Conservation (phyloP, 148 eudicot species). For the Heliamphora exappendiculata region DNA sequence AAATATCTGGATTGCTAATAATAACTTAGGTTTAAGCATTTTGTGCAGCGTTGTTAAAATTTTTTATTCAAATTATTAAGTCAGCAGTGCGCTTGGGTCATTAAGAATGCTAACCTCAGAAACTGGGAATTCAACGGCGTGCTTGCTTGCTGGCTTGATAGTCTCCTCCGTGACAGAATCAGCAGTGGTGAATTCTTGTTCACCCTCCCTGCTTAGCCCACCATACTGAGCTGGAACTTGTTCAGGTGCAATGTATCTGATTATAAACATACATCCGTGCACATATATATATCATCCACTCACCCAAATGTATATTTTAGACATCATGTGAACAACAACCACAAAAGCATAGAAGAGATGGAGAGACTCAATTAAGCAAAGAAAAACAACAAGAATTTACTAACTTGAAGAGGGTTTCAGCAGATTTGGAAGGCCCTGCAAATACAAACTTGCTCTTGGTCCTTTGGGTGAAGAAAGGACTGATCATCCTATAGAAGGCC, state of each 20-base stretch:
- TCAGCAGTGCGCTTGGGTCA: too few species aligned
- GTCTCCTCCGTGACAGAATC: constrained; percentile 59
- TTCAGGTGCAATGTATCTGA: constrained; percentile 82
- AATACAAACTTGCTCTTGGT: constrained; percentile 94
- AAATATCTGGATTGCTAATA: too few species aligned
- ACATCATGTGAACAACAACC: not conserved
- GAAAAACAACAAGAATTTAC: constrained; percentile 20
- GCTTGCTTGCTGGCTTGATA: constrained; percentile 66
- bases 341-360: not conserved
- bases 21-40: too few species aligned
- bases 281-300: constrained; percentile 37
- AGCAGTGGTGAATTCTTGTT: constrained; percentile 57
- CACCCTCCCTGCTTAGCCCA: constrained; percentile 74
- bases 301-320: not conserved
- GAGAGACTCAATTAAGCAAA: not conserved
- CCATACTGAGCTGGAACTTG: constrained; percentile 91
- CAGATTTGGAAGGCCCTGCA: constrained; percentile 71
- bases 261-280: constrained; percentile 26
- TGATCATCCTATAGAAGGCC: constrained; percentile 71
- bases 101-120: constrained; percentile 73
- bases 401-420: constrained; percentile 88
- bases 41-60: too few species aligned
- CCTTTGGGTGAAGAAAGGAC: constrained; percentile 77
- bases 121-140: constrained; percentile 64
- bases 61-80: too few species aligned